Evolutionary conservation across 2,329 filamentous ascomycete species (phyloP).

Genomic region (Nothopassalora personata): DNA sequence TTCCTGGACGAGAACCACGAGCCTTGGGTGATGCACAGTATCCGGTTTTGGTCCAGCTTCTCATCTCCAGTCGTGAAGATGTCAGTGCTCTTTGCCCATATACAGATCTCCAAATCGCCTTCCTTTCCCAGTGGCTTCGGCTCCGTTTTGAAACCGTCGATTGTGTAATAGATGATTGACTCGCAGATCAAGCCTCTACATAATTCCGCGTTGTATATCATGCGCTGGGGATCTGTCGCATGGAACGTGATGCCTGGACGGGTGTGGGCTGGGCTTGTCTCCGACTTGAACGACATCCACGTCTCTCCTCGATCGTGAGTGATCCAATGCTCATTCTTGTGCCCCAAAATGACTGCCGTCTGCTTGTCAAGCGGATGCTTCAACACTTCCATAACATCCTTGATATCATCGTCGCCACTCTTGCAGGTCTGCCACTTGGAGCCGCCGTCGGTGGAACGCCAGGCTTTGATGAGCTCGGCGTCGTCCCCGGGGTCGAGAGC

Average conservation of each 20-base stretch:
- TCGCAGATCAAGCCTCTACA: conserved; percentile 33
- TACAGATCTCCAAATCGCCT: conserved; percentile 66
- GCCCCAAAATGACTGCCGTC: conserved; percentile 74
- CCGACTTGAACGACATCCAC: conserved; percentile 70
- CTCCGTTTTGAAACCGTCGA: conserved; percentile 70
- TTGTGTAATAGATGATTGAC: conserved; percentile 65
- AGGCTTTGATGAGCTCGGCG: conserved; percentile 57
- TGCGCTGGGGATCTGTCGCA: conserved; percentile 73
- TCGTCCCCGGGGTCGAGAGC: conserved; percentile 39
- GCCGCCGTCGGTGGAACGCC: conserved; percentile 76
- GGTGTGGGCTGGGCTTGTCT: conserved; percentile 52
- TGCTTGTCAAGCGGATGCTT: conserved; percentile 74
- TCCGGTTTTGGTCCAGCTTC: conserved; percentile 61
- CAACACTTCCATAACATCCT: conserved; percentile 57
- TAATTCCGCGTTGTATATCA: conserved; percentile 65
- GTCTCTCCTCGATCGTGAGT: conserved; percentile 76
- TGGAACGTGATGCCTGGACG: conserved; percentile 67
- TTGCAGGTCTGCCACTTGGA: conserved; percentile 58
- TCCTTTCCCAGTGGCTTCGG: conserved; percentile 58
- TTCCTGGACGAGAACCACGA: conserved; percentile 68
- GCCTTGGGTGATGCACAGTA: conserved; percentile 75
- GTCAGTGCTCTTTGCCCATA: conserved; percentile 76
- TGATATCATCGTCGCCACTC: conserved; percentile 60
- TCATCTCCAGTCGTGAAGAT: conserved; percentile 66
- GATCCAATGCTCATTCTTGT: conserved; percentile 65